These are phyloP conservation scores for Begonia loranthoides DNA, from an alignment of 306 rosid genomes.

Conservation along the genomic window DNA sequence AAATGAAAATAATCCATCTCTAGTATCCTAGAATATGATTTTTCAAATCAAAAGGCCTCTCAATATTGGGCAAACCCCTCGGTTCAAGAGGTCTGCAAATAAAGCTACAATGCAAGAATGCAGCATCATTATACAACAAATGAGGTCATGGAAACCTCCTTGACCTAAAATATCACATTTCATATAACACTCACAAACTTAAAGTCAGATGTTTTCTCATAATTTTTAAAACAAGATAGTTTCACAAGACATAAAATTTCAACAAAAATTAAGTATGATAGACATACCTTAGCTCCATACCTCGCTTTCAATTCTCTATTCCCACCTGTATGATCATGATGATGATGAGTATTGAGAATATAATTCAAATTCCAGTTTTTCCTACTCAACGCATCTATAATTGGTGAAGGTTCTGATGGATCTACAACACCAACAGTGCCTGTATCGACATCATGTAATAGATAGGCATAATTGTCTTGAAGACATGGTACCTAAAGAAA, in stretches of 20 bases:
- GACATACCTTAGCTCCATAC: constrained; percentile 81
- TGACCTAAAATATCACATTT: no score
- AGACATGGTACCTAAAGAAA: constrained; percentile 79
- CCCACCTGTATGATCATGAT: constrained; percentile 89
- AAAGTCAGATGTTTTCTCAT: no score
- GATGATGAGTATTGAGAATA: constrained; percentile 88
- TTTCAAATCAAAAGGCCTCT: no score
- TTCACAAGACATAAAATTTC: not conserved
- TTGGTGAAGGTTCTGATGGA: constrained; percentile 85
- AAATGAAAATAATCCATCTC: no score
- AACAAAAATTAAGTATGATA: not conserved
- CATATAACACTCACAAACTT: no score
- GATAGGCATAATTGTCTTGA: constrained; percentile 76
- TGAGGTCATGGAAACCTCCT: no score
- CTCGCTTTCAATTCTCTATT: constrained; percentile 80
- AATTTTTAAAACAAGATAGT: no score
- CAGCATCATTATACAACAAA: no score
- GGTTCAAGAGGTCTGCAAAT: no score
- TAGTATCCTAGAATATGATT: no score
- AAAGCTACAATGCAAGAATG: no score
- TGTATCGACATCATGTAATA: constrained; percentile 76
- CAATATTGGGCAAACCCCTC: no score
- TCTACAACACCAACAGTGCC: constrained; percentile 97
- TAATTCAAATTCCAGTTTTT: constrained; percentile 80
- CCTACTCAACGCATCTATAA: constrained; percentile 69